Percentiles rank a stretch among this genome's conserved stretches.
Conservation (phyloP, 2,329 filamentous ascomycete species). For the Neofusicoccum parvum region DNA sequence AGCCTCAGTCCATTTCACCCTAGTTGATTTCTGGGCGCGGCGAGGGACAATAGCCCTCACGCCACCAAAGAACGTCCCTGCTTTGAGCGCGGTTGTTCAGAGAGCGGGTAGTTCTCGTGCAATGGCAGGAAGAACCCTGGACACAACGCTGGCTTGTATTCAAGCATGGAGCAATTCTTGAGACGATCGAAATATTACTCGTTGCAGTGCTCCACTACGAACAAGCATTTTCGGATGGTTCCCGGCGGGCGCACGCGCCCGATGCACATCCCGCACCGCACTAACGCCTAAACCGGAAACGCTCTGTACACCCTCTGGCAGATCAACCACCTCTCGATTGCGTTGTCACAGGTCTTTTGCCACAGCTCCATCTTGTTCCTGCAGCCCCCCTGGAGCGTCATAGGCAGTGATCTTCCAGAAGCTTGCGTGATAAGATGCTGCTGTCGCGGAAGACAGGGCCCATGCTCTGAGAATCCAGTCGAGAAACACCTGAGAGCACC, state of each 20-base stretch:
- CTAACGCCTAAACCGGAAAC: neutral
- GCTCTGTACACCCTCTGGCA: neutral
- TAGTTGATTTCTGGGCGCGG: too few species aligned
- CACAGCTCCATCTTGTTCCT: neutral
- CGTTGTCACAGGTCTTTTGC: neutral
- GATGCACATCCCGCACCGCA: conserved; percentile 2
- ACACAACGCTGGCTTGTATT: neutral
- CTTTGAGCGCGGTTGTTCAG: too few species aligned
- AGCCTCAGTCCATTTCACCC: too few species aligned
- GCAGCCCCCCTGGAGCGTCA: neutral
- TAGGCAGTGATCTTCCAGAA: neutral
- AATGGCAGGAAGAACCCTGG: neutral
- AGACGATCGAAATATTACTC: conserved; percentile 1
- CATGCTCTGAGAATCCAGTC: neutral
- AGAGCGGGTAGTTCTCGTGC: too few species aligned
- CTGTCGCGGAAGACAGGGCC: neutral
- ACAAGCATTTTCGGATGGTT: conserved; percentile 2
- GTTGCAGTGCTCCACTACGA: neutral
- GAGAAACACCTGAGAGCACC: neutral
- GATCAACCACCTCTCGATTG: conserved; percentile 1
- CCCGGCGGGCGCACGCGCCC: conserved; percentile 7
- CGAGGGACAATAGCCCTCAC: too few species aligned
- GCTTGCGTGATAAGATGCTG: neutral
- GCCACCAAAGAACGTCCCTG: too few species aligned
- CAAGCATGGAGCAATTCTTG: neutral